Evolutionary conservation across 2,329 filamentous ascomycete species (phyloP), one percentile per base, ranked within the genome.

Genomic region (Pseudocercospora eumusae): DNA sequence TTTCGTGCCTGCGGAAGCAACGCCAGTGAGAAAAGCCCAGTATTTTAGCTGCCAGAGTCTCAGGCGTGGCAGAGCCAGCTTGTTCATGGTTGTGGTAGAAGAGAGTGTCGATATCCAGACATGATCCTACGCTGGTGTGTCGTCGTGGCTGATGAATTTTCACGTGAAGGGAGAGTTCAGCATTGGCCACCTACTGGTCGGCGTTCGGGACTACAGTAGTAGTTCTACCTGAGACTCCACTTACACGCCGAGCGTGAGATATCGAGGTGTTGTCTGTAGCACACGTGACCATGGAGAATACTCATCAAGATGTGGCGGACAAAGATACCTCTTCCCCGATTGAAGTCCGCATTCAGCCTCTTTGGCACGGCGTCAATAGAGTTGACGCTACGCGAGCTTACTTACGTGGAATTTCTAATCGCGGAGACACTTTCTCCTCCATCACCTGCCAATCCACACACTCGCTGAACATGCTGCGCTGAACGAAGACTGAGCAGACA

Each of bases 1-100:
- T 70, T 91, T 91, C 3, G 81, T 84, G 4, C 88, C 88, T 0
- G 83, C 79, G 1, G 78, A 81, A 23, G 81, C 77, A 36, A 86
- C 80, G 8, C 88, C 88, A 60, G 85, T 88, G 63, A 82, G 80
- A 59, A 81, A 80, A 4, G 88, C 86, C 40, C 91, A 74, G 36
- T 80, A 76, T 70, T 86, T 85, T 21, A 91, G 76, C 52, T 85
- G 78, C 45, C 77, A 73, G 28, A 77, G 72, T 70, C 84, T 87
- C 28, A 87, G 75, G 1, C 73, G 10, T 20, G 52, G 28, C n/a
- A 36, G 27, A 10, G 28, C 18, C 18, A 23, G 27, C 33, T 25
- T 33, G 18, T 21, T 25, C 60, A 64, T 66, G 9, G 7, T 27
- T 18, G 28, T n/a, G 20, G 28, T 2, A 33, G 52, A 33, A 33